These are phyloP conservation scores for Podaxis sp. DNA, from an alignment of 768 basidiomycete species.

Conservation along the genomic window DNA sequence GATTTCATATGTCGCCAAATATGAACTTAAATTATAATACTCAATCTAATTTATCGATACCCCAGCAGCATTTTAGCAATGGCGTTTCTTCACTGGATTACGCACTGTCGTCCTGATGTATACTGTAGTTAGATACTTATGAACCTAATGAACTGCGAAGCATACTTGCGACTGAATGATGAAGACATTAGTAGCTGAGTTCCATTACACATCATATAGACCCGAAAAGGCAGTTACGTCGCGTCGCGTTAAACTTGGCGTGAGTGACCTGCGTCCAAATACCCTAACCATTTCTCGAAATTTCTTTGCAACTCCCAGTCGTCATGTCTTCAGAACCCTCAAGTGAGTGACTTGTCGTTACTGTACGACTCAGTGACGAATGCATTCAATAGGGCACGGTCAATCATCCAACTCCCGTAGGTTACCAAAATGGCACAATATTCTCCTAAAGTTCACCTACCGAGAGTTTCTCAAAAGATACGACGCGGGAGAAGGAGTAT, in stretches of 20 bases:
- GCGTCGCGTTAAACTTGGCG: not conserved
- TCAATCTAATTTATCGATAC: constrained; percentile 21
- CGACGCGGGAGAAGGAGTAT: constrained; percentile 56
- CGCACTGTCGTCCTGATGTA: constrained; percentile 26
- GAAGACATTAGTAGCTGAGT: not conserved
- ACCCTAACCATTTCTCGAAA: not conserved
- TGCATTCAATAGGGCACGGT: not conserved
- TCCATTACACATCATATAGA: not conserved
- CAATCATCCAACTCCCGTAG: constrained; percentile 29
- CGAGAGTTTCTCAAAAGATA: not conserved
- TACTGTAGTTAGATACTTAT: constrained; percentile 3
- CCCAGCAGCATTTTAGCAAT: constrained; percentile 21
- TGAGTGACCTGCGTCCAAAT: not conserved
- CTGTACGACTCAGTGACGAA: not conserved
- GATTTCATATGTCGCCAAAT: constrained; percentile 9
- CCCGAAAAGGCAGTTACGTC: constrained; percentile 8
- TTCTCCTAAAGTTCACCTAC: constrained; percentile 5
- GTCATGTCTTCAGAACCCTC: constrained; percentile 7
- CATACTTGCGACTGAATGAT: not conserved
- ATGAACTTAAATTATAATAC: constrained; percentile 18
- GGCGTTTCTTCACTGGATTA: constrained; percentile 36
- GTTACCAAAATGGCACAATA: not conserved
- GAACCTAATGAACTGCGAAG: not conserved
- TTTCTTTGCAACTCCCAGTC: not conserved
- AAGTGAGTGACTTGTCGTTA: not conserved